These are phyloP conservation scores for Fonsecaea pedrosoi DNA, from an alignment of 2,329 filamentous ascomycete genomes.

Conservation along the genomic window DNA sequence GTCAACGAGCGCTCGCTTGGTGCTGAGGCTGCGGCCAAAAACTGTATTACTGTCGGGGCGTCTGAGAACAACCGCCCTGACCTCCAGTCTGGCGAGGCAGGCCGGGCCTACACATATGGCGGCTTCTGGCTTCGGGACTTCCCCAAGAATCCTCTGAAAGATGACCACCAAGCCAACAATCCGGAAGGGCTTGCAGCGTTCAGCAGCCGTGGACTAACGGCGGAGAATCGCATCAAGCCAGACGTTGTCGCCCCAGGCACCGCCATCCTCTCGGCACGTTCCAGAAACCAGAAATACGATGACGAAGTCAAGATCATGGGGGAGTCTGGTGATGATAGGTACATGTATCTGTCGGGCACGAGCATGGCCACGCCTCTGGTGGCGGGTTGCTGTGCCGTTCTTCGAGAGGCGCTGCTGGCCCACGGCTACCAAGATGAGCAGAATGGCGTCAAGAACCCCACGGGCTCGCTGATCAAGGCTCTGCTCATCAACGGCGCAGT, in stretches of 20 bases:
- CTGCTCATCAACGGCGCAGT: slow-evolving; percentile 42
- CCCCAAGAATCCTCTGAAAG: background rate
- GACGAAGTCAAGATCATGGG: slow-evolving; percentile 1
- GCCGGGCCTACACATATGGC: background rate
- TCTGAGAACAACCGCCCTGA: slow-evolving; percentile 39
- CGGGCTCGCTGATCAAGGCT: slow-evolving; percentile 41
- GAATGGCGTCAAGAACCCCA: slow-evolving; percentile 26
- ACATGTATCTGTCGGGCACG: slow-evolving; percentile 35
- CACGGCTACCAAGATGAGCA: background rate
- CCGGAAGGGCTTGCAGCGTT: slow-evolving; percentile 37
- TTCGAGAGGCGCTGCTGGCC: slow-evolving; percentile 35
- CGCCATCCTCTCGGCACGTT: slow-evolving; percentile 20
- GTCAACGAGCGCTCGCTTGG: slow-evolving; percentile 36
- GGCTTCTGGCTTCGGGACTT: background rate
- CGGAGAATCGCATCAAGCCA: slow-evolving; percentile 38
- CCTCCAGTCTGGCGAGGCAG: slow-evolving; percentile 16
- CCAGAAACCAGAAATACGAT: background rate
- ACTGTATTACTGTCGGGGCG: slow-evolving; percentile 42
- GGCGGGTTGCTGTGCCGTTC: slow-evolving; percentile 38
- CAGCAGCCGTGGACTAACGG: slow-evolving; percentile 37
- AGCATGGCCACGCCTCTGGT: slow-evolving; percentile 42
- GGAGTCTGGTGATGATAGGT: background rate
- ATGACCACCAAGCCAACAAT: slow-evolving; percentile 29
- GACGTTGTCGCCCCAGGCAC: slow-evolving; percentile 41
- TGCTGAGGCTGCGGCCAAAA: slow-evolving; percentile 39